Evolutionary conservation across 176 grass and related monocot genomes (phyloP).

Genomic region (Saccharum spontaneum): DNA sequence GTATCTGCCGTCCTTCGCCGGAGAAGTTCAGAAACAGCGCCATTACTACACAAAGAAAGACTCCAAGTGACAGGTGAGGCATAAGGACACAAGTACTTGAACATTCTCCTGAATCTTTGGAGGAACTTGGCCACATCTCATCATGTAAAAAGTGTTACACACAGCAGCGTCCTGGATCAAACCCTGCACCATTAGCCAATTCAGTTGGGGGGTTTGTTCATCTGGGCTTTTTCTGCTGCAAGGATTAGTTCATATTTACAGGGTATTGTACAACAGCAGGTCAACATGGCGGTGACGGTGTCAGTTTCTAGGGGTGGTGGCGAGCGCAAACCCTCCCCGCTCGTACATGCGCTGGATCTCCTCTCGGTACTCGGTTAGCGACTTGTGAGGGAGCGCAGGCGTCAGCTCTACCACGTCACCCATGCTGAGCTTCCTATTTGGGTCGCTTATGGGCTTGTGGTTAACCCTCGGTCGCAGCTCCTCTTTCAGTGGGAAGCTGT

Average conservation of each 20-base stretch:
- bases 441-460: constrained; percentile 57
- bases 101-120: neutral
- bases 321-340: constrained; percentile 49
- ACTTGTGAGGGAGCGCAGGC: constrained; percentile 68
- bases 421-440: constrained; percentile 62
- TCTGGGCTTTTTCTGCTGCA: constrained; percentile 18
- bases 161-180: constrained; percentile 5
- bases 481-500: constrained; percentile 73
- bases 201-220: constrained; percentile 20
- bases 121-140: neutral
- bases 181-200: constrained; percentile 23
- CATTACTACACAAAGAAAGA: neutral
- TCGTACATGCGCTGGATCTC: constrained; percentile 99
- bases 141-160: constrained; percentile 21
- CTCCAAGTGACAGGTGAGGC: neutral
- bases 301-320: constrained; percentile 53
- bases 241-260: constrained; percentile 69
- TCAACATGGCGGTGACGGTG: neutral
- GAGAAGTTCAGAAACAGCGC: neutral
- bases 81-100: neutral
- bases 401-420: constrained; percentile 84
- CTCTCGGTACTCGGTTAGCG: constrained; percentile 73
- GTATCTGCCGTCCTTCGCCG: neutral
- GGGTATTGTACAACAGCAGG: constrained; percentile 50
- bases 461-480: constrained; percentile 80